Percentiles rank a stretch among this genome's conserved stretches.
phyloP scores from a whole-genome alignment of 305 asterid genomes.

The Ilex paraguariensis region DNA sequence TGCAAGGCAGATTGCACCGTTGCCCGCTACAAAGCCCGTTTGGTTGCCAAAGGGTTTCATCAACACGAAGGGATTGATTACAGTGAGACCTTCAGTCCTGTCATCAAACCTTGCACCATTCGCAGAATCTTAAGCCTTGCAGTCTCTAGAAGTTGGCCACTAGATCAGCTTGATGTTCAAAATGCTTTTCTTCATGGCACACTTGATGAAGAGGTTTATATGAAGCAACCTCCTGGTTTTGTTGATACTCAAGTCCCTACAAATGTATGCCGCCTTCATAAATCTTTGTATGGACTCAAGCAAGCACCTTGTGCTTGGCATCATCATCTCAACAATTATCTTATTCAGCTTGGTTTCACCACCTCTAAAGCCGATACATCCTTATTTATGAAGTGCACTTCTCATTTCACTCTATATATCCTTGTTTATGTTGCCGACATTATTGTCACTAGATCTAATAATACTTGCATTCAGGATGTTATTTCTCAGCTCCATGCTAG shows the following conservation, averaged over 20 bases:
- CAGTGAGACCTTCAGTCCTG: no score
- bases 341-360: not conserved
- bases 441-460: not conserved
- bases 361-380: not conserved
- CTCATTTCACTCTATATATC: not conserved
- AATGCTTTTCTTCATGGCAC: not conserved
- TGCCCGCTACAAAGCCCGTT: no score
- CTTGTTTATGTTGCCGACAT: not conserved
- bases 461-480: no score
- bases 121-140: no score
- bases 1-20: no score
- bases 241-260: not conserved
- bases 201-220: not conserved
- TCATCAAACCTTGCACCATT: no score
- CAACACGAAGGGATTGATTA: no score
- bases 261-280: not conserved
- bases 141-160: not conserved
- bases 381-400: not conserved
- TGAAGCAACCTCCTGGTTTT: not conserved
- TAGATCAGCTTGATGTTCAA: not conserved
- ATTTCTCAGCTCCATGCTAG: no score
- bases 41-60: no score
- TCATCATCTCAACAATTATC: not conserved
- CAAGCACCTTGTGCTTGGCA: not conserved
- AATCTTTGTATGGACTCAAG: not conserved